Evolutionary conservation across 2,329 filamentous ascomycete genomes (phyloP).

Genomic region (Moelleriella libera): DNA sequence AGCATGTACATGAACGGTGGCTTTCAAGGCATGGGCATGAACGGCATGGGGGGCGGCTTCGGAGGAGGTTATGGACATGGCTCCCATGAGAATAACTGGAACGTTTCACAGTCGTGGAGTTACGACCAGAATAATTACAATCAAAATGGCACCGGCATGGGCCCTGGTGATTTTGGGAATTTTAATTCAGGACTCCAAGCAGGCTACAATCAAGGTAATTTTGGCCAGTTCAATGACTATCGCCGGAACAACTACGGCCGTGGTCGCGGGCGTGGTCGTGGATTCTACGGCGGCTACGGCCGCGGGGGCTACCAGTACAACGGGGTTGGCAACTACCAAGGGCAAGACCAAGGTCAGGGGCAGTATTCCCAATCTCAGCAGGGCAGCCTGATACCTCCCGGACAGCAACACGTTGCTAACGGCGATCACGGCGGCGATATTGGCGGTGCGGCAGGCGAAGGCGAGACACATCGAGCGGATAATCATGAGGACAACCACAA

Average conservation of each 20-base stretch:
- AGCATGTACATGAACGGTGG: constrained; percentile 69
- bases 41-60: constrained; percentile 59
- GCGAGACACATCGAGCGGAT: constrained; percentile 10
- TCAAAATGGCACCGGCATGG: constrained; percentile 72
- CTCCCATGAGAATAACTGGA: constrained; percentile 70
- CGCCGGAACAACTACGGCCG: constrained; percentile 52
- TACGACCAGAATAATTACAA: constrained; percentile 81
- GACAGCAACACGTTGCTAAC: constrained; percentile 9
- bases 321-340: constrained; percentile 22
- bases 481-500: neutral
- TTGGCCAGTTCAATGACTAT: constrained; percentile 72
- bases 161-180: constrained; percentile 66
- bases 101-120: constrained; percentile 71
- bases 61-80: constrained; percentile 46
- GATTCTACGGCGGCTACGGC: constrained; percentile 39
- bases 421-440: constrained; percentile 4
- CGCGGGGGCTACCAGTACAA: constrained; percentile 34
- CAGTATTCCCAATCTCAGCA: constrained; percentile 5
- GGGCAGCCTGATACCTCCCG: constrained; percentile 3
- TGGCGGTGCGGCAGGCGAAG: constrained; percentile 13
- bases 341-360: constrained; percentile 16
- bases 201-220: constrained; percentile 75
- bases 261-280: constrained; percentile 52
- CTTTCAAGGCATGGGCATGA: constrained; percentile 66
- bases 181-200: constrained; percentile 65